A percentile compares a stretch with the other conserved stretches of the same genome.
These are phyloP conservation scores for Aureobasidium melanogenum DNA, from an alignment of 2,329 filamentous ascomycete genomes.

Conservation along the genomic window DNA sequence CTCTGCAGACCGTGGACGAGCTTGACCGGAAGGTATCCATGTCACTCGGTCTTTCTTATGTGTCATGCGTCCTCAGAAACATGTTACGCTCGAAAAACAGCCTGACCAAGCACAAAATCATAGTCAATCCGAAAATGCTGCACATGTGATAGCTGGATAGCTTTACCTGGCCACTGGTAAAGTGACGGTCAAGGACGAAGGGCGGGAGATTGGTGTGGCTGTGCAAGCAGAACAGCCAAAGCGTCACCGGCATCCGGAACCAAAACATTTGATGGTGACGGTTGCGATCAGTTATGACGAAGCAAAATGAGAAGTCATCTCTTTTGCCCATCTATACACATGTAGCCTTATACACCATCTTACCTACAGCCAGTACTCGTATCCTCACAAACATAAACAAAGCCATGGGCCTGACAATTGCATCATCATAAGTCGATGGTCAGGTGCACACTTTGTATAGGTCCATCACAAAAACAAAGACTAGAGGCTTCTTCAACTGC, in stretches of 20 bases:
- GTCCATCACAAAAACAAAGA: neutral
- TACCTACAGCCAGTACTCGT: neutral
- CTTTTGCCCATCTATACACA: neutral
- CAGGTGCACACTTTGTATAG: neutral
- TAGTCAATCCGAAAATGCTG: neutral
- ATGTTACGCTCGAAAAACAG: neutral
- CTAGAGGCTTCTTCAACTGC: neutral
- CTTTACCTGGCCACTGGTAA: neutral
- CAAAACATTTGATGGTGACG: conserved; percentile 4
- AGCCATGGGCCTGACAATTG: neutral
- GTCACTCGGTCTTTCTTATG: neutral
- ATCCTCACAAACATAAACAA: neutral
- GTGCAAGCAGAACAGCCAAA: neutral
- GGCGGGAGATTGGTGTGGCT: neutral
- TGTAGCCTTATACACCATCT: neutral
- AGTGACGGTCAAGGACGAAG: neutral
- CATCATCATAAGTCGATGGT: conserved; percentile 4
- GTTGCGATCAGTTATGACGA: conserved; percentile 1
- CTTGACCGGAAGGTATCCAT: neutral
- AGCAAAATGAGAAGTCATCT: neutral
- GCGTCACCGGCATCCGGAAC: neutral
- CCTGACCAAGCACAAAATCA: neutral
- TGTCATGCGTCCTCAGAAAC: neutral
- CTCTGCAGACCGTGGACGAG: neutral
- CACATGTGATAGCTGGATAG: neutral